Conservation (phyloP, 1,284 basidiomycete genomes). For the Filobasidium uniguttulatum region DNA sequence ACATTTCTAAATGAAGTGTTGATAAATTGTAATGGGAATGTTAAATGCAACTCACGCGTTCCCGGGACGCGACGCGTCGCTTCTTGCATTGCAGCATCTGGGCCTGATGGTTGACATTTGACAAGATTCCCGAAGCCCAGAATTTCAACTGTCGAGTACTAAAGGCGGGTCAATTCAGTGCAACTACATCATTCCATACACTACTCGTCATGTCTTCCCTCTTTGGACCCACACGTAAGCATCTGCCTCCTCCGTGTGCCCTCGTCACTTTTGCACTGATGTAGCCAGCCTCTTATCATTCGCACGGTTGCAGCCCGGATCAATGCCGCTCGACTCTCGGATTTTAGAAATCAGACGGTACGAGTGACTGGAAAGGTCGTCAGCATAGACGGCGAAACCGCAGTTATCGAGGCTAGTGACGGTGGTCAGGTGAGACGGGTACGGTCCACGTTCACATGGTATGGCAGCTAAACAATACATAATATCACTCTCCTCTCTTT, state of each 20-base stretch:
- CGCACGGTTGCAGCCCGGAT: conserved; percentile 44
- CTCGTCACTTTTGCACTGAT: conserved; percentile 36
- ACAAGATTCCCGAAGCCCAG: no score
- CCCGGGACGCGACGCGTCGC: no score
- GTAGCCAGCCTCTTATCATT: conserved; percentile 45
- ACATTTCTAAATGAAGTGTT: no score
- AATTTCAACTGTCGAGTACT: no score
- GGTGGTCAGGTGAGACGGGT: conserved; percentile 45
- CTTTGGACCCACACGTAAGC: conserved; percentile 9
- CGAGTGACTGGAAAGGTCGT: conserved; percentile 57
- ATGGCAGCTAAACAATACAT: no score
- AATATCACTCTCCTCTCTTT: not conserved
- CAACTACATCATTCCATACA: no score
- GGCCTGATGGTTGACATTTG: no score
- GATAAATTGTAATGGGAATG: no score
- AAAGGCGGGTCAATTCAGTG: no score
- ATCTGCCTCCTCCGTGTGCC: not conserved
- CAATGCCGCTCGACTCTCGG: conserved; percentile 24
- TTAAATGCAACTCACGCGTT: no score
- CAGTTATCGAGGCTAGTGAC: conserved; percentile 56
- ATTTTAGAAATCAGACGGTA: conserved; percentile 43
- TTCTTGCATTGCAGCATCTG: no score
- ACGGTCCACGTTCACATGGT: not conserved
- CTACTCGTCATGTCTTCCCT: not conserved
- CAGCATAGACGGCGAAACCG: conserved; percentile 44